Conservation (phyloP, 169 alveolate species). For the Plasmodium adleri region DNA sequence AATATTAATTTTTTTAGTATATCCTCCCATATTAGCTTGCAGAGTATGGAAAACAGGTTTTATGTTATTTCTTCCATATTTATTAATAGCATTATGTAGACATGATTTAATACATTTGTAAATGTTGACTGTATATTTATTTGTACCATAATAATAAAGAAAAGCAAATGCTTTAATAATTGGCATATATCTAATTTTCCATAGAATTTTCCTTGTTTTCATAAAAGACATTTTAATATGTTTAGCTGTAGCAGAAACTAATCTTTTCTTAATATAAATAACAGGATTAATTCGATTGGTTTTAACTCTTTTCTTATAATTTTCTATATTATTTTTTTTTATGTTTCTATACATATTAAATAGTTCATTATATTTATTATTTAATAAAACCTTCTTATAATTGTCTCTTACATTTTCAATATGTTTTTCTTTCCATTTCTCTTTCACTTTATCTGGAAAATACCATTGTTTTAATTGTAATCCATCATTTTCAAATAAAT, state of each 20-base stretch:
- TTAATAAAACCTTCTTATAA: constrained; percentile 56
- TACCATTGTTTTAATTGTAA: constrained; percentile 74
- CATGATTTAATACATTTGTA: constrained; percentile 69
- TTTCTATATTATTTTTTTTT: constrained; percentile 61
- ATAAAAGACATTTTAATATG: constrained; percentile 61
- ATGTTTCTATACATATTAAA: constrained; percentile 69
- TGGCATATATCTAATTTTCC: constrained; percentile 76
- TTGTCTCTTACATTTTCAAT: constrained; percentile 58
- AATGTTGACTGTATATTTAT: constrained; percentile 73
- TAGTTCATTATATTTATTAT: constrained; percentile 68
- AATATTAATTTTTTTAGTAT: constrained; percentile 63
- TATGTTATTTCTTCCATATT: constrained; percentile 67
- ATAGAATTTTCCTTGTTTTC: constrained; percentile 61
- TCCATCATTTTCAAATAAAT: constrained; percentile 37
- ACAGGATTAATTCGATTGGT: constrained; percentile 75
- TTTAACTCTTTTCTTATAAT: constrained; percentile 61
- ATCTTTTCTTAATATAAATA: constrained; percentile 60
- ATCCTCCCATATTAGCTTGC: constrained; percentile 76
- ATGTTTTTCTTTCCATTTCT: constrained; percentile 65
- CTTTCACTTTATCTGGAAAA: constrained; percentile 32
- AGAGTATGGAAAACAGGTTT: constrained; percentile 73
- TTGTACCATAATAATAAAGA: constrained; percentile 66
- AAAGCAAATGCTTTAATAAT: constrained; percentile 61
- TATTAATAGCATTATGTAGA: constrained; percentile 63
- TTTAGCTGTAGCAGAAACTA: constrained; percentile 74